These are phyloP conservation scores for Axilococcus clingmanii DNA, from an alignment of 139 green algal genomes.

Conservation along the genomic window DNA sequence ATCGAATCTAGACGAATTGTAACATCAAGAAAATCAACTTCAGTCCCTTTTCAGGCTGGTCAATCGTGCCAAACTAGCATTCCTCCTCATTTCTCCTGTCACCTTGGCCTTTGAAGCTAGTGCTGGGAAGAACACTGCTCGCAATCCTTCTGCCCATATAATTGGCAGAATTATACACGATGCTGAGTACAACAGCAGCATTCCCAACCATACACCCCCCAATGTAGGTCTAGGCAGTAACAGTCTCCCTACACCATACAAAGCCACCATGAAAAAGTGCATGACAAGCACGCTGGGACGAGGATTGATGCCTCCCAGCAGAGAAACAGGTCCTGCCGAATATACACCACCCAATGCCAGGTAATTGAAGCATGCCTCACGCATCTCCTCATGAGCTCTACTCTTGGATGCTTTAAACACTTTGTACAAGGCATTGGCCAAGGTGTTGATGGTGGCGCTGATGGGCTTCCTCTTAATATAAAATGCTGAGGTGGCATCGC, in stretches of 20 bases:
- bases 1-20: constrained; percentile 63
- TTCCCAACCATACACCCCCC: constrained; percentile 34
- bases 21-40: too few relatives aligned
- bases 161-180: constrained; percentile 86
- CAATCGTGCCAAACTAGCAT: constrained; percentile 1
- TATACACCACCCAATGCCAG: constrained; percentile 78
- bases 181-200: constrained; percentile 52
- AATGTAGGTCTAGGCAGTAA: constrained; percentile 73
- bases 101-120: constrained; percentile 44
- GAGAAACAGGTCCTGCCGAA: constrained; percentile 66
- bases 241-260: constrained; percentile 82
- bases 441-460: constrained; percentile 96
- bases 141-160: constrained; percentile 52
- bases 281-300: constrained; percentile 75
- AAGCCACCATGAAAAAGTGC: constrained; percentile 95
- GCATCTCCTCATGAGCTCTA: constrained; percentile 90
- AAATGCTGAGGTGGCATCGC: constrained; percentile 62
- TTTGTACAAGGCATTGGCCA: constrained; percentile 95
- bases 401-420: constrained; percentile 72
- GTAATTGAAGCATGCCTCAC: constrained; percentile 96
- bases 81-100: constrained; percentile 3
- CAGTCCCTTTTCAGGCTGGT: too few relatives aligned
- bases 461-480: constrained; percentile 81
- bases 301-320: constrained; percentile 87
- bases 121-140: constrained; percentile 64